These are phyloP conservation scores for Paracoccidioides brasiliensis DNA, from an alignment of 2,329 filamentous ascomycete genomes.

Conservation along the genomic window DNA sequence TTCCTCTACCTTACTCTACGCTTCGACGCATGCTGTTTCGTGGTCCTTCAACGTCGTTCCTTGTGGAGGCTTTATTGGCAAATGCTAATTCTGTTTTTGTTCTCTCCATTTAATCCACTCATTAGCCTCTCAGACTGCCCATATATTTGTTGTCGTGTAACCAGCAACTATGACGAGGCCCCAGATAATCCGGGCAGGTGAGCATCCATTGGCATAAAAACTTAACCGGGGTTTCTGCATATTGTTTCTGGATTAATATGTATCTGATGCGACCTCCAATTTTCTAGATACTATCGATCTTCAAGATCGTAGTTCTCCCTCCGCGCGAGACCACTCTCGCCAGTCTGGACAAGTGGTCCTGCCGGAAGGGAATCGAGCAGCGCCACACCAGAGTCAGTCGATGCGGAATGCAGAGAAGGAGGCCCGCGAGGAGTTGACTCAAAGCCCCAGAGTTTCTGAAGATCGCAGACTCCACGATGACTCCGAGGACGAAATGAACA, in stretches of 20 bases:
- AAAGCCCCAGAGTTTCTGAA: constrained; percentile 49
- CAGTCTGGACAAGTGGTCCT: constrained; percentile 40
- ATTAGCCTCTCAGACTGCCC: background rate
- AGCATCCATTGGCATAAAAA: constrained; percentile 1
- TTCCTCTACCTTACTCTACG: constrained; percentile 5
- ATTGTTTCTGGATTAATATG: background rate
- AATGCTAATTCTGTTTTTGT: constrained; percentile 4
- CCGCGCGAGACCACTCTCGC: constrained; percentile 65
- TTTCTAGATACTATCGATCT: constrained; percentile 83
- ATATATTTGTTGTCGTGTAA: constrained; percentile 5
- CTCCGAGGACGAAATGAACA: constrained; percentile 21
- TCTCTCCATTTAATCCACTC: background rate
- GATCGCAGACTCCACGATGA: constrained; percentile 33
- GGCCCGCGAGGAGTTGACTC: constrained; percentile 55
- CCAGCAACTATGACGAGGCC: constrained; percentile 28
- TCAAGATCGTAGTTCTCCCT: constrained; percentile 69
- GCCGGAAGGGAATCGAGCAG: constrained; percentile 44
- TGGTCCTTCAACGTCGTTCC: background rate
- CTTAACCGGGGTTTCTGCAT: background rate
- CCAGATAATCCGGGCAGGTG: constrained; percentile 36
- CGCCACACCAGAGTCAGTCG: constrained; percentile 74
- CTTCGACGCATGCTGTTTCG: constrained; percentile 10
- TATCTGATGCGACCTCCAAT: constrained; percentile 4
- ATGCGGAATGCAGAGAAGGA: constrained; percentile 70
- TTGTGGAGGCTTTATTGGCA: background rate